Evolutionary conservation across 352 stramenopile genomes (phyloP), one percentile per base, ranked within the genome.

Genomic region (Phytopythium ostracodes): DNA sequence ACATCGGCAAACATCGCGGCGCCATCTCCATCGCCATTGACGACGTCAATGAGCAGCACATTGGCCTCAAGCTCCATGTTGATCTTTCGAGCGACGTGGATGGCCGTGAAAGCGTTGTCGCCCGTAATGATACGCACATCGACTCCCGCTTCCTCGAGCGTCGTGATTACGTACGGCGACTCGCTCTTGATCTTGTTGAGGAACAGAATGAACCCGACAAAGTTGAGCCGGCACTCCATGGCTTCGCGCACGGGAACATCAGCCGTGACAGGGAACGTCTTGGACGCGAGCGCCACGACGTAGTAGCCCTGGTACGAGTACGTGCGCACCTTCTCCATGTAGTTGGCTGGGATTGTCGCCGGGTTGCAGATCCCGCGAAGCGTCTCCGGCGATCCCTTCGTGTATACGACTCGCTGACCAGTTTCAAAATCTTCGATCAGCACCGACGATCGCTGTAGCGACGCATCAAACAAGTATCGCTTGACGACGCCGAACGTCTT

Each of bases 161-260:
- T 73, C 31, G 67, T 62, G 46, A 98, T 87, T 0, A 97, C 91
- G 50, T 83, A 84, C 20, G 75, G 73, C 1, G 88, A 82, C 51
- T 97, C 86, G n/a, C 81, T 66, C 62, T 96, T 96, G 58, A 98
- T 82, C 58, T 86, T 75, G 68, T 98, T 98, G 22, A 88, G 65
- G 69, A 97, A 98, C 9, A 96, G 75, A 24, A 97, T 67, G 40
- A 97, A 89, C 27, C 92, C 91, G 20, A 89, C 15, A 65, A 97
- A 97, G 25, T 63, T 69, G 4, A 96, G 62, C 9, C 80, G 77
- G 10, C 62, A 79, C 55, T 98, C 92, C 62, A 97, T 79, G 2
- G 84, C 68, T 47, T 92, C 87, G 29, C 91, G 88, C 38, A 72
- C 57, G 0, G 77, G 68, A 14, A 84, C 66, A 44, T 87, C 72